A percentile compares a stretch with the other conserved stretches of the same genome.
Evolutionary conservation across 495 filamentous ascomycete genomes (phyloP).

Genomic region (Penicillium coprophilum): DNA sequence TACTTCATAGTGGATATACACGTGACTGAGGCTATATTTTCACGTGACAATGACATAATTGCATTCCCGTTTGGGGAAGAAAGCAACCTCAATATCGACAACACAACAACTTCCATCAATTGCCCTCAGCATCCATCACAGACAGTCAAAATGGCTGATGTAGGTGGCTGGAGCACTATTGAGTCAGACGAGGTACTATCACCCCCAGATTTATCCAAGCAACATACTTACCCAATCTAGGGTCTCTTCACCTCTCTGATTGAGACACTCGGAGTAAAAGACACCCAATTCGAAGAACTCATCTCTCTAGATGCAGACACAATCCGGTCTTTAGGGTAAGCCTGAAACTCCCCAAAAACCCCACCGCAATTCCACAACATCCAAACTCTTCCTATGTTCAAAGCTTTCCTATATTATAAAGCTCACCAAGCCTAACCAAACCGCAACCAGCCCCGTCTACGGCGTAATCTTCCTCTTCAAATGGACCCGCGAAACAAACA

Average conservation of each 20-base stretch:
- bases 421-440: slow-evolving; percentile 17
- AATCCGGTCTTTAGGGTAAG: slow-evolving; percentile 65
- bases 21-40: not conserved
- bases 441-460: slow-evolving; percentile 67
- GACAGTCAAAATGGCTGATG: slow-evolving; percentile 36
- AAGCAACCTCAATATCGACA: slow-evolving; percentile 4
- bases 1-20: not conserved
- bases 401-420: too few relatives aligned
- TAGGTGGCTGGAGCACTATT: slow-evolving; percentile 72
- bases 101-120: slow-evolving; percentile 1
- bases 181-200: slow-evolving; percentile 85
- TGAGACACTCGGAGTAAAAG: slow-evolving; percentile 85
- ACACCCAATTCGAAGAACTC: slow-evolving; percentile 97
- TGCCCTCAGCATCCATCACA: not conserved
- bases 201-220: not conserved
- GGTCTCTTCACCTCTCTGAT: slow-evolving; percentile 95
- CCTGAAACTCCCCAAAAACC: not conserved
- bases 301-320: slow-evolving; percentile 80
- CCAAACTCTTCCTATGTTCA: slow-evolving; percentile 2
- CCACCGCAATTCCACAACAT: slow-evolving; percentile 5
- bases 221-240: slow-evolving; percentile 44
- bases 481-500: slow-evolving; percentile 75
- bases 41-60: slow-evolving; percentile 16
- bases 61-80: slow-evolving; percentile 12
- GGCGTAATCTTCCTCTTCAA: slow-evolving; percentile 99